Base-by-base conservation (phyloP, 208 protist species). In the Crithidia fasciculata region DNA sequence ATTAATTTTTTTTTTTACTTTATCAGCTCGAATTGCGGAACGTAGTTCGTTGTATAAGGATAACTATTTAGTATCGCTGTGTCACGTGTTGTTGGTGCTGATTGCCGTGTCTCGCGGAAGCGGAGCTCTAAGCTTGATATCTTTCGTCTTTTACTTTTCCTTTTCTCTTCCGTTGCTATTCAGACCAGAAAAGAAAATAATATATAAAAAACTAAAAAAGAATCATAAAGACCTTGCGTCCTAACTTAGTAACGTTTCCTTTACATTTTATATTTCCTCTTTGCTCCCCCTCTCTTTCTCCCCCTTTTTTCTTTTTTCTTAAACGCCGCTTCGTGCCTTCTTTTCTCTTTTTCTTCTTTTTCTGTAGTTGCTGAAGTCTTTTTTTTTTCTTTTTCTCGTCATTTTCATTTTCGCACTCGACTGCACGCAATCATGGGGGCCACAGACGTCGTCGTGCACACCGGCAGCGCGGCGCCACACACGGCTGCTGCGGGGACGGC, bases 401-500 rank as follows among this genome's bases (percentile, higher is more conserved):
- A 15, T 49, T 49, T 49, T 49, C 45, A 15, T 49, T 49, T 49
- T 13, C 12, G 7, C 45, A 49, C 12, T 49, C 9, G 9, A 13
- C 45, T 13, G 45, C 45, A 13, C 12, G 18, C 5, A 66, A 66
- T 16, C 10, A 68, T 68, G 62, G 62, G 62, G n/a, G 44, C 70
- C 2, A 62, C 44, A 2, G 61, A 62, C 52, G 44, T 69, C n/a
- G 52, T 69, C 4, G 70, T 75, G 43, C 47, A 8, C 19, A 54
- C 60, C 9, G 70, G 75, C 40, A 67, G 58, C 53, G 58, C 66
- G 15, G 69, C 84, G 5, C 78, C 82, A 37, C 72, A 67, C 36
- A 76, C 89, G 37, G 87, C 87, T 54, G 53, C 73, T 13, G 70
- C 74, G 36, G 84, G 73, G 18, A 71, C 66, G 52, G 79, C 83